These are phyloP conservation scores for Pyrus hybrid DNA, from an alignment of 331 rosid species.

Conservation along the genomic window DNA sequence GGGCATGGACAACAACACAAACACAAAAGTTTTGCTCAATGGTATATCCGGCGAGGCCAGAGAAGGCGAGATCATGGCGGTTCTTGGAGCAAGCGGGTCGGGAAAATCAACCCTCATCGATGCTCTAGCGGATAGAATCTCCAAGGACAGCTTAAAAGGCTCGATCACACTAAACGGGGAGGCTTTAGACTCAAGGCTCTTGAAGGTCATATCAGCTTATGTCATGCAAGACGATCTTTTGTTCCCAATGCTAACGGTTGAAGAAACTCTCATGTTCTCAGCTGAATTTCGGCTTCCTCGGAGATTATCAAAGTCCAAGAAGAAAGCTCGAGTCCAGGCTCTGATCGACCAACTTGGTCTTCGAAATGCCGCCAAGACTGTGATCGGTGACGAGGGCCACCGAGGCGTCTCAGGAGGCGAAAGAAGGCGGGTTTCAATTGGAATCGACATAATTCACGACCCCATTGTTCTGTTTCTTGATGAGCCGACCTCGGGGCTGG, in stretches of 20 bases:
- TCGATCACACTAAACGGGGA: slow-evolving; percentile 50
- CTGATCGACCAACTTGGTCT: slow-evolving; percentile 78
- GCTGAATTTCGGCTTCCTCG: slow-evolving; percentile 89
- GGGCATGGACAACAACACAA: slow-evolving; percentile 17
- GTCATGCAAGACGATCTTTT: slow-evolving; percentile 97
- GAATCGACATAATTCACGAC: slow-evolving; percentile 82
- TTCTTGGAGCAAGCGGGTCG: slow-evolving; percentile 88
- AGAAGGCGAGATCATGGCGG: slow-evolving; percentile 91
- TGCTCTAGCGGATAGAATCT: slow-evolving; percentile 69
- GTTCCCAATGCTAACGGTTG: slow-evolving; percentile 91
- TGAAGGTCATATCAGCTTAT: slow-evolving; percentile 77
- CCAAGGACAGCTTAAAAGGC: slow-evolving; percentile 79
- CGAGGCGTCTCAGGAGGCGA: slow-evolving; percentile 91
- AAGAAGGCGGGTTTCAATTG: slow-evolving; percentile 83
- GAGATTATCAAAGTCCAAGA: slow-evolving; percentile 60
- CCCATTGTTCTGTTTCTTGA: slow-evolving; percentile 79
- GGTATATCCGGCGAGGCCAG: slow-evolving; percentile 77
- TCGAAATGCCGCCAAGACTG: slow-evolving; percentile 52
- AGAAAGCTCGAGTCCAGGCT: slow-evolving; percentile 68
- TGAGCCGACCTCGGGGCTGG: slow-evolving; percentile 88
- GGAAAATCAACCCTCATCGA: slow-evolving; percentile 89
- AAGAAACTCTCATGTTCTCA: slow-evolving; percentile 89
- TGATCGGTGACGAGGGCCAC: slow-evolving; percentile 88
- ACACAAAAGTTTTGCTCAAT: slow-evolving; percentile 48
- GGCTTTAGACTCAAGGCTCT: slow-evolving; percentile 45